Percentiles rank a stretch among this genome's conserved stretches.
Conservation (phyloP, 805 yeast species). For the Yarrowia bubula region DNA sequence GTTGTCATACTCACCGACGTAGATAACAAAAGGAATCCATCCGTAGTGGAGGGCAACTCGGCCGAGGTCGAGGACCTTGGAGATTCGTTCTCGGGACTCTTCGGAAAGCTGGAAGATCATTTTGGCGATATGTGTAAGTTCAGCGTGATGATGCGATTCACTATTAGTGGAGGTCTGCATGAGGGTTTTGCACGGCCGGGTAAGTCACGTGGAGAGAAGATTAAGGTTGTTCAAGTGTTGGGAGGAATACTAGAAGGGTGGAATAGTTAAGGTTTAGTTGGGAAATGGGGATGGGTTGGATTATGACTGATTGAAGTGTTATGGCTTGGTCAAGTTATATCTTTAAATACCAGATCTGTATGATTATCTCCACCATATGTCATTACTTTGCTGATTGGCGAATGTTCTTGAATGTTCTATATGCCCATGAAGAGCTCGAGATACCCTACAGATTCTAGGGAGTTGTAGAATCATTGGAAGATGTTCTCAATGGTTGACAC, state of each 20-base stretch:
- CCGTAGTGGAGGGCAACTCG: slow-evolving; percentile 92
- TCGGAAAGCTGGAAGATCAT: slow-evolving; percentile 27
- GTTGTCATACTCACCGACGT: slow-evolving; percentile 60
- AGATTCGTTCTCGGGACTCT: slow-evolving; percentile 63
- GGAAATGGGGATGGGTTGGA: neutral
- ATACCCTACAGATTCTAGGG: too few species aligned
- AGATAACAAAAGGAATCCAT: slow-evolving; percentile 92
- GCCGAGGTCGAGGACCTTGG: slow-evolving; percentile 76
- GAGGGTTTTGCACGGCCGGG: slow-evolving; percentile 25
- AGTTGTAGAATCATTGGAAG: too few species aligned
- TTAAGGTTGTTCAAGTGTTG: neutral
- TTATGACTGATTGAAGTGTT: too few species aligned
- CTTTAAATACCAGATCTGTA: too few species aligned
- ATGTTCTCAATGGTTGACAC: too few species aligned
- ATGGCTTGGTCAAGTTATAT: too few species aligned
- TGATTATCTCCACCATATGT: too few species aligned
- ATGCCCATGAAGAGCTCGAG: too few species aligned
- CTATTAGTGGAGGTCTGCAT: neutral
- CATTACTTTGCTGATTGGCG: too few species aligned
- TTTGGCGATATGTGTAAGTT: neutral
- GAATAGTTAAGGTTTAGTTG: neutral
- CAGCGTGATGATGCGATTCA: neutral
- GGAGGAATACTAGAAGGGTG: too few species aligned
- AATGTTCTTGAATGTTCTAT: too few species aligned
- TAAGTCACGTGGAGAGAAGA: slow-evolving; percentile 14